phyloP scores from a whole-genome alignment of 2,329 filamentous ascomycete species.

The Coniochaeta pulveracea region DNA sequence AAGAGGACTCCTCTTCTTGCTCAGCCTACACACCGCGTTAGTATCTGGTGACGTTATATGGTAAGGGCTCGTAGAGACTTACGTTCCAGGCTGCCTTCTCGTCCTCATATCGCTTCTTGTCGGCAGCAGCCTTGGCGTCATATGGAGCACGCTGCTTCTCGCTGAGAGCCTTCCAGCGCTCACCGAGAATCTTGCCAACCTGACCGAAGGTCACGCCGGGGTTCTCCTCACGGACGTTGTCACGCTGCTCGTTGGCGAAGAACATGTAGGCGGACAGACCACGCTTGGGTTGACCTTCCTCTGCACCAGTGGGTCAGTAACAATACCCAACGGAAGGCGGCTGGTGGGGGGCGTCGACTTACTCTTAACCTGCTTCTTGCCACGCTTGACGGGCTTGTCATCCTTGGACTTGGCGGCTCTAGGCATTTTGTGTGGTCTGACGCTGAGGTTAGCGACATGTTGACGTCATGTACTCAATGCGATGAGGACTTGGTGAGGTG shows the following conservation, averaged over 20 bases:
- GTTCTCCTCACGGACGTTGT: conserved; percentile 97
- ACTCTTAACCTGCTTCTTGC: conserved; percentile 57
- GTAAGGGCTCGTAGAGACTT: conserved; percentile 24
- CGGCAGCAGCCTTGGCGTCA: conserved; percentile 88
- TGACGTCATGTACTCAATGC: too few species aligned
- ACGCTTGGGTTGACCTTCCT: conserved; percentile 97
- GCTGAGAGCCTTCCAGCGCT: conserved; percentile 95
- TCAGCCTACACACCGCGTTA: conserved; percentile 33
- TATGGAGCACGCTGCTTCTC: conserved; percentile 91
- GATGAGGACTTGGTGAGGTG: too few species aligned
- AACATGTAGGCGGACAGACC: conserved; percentile 99
- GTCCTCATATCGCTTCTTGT: conserved; percentile 99
- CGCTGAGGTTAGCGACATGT: too few species aligned
- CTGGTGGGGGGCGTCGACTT: conserved; percentile 5
- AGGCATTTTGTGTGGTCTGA: conserved; percentile 37
- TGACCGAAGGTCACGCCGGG: conserved; percentile 95
- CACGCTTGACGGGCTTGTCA: conserved; percentile 34
- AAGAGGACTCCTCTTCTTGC: conserved; percentile 40
- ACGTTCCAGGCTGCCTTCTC: conserved; percentile 94
- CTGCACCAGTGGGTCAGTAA: conserved; percentile 29
- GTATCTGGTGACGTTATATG: conserved; percentile 10
- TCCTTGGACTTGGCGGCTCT: conserved; percentile 43
- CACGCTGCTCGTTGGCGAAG: conserved; percentile 98
- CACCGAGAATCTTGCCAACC: conserved; percentile 95
- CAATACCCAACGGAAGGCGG: background rate